Percentiles rank a stretch among this genome's conserved stretches.
These are phyloP conservation scores for Spathaspora gorwiae DNA, from an alignment of 805 yeast genomes.

Conservation along the genomic window DNA sequence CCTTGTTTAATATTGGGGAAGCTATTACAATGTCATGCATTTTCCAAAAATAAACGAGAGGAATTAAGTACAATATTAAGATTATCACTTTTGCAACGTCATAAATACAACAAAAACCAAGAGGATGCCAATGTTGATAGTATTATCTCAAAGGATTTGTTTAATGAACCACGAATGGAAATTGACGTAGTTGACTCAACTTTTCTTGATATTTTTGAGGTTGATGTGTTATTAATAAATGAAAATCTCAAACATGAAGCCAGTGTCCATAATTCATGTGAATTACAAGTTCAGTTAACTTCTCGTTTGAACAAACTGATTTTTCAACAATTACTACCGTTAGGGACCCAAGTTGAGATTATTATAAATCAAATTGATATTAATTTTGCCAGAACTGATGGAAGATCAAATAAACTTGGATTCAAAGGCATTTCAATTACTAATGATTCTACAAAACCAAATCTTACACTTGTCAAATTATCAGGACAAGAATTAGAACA, in stretches of 20 bases:
- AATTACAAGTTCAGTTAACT: conserved; percentile 16
- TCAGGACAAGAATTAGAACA: conserved; percentile 2
- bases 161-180: neutral
- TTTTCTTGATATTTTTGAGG: conserved; percentile 11
- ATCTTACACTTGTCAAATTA: neutral
- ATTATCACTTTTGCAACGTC: neutral
- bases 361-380: conserved; percentile 10
- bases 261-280: conserved; percentile 13
- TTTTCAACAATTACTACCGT: conserved; percentile 7
- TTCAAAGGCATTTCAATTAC: conserved; percentile 4
- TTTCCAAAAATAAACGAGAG: neutral
- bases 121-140: neutral
- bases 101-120: neutral
- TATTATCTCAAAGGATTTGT: neutral
- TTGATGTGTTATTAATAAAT: conserved; percentile 14
- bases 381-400: conserved; percentile 3
- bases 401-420: neutral
- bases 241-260: conserved; percentile 8
- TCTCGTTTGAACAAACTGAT: conserved; percentile 6
- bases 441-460: conserved; percentile 1
- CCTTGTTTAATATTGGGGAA: neutral
- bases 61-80: conserved; percentile 2
- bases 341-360: conserved; percentile 2
- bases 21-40: conserved; percentile 1
- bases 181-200: conserved; percentile 4